Evolutionary conservation across 768 basidiomycete genomes (phyloP).

Genomic region (Scleroderma bovista): DNA sequence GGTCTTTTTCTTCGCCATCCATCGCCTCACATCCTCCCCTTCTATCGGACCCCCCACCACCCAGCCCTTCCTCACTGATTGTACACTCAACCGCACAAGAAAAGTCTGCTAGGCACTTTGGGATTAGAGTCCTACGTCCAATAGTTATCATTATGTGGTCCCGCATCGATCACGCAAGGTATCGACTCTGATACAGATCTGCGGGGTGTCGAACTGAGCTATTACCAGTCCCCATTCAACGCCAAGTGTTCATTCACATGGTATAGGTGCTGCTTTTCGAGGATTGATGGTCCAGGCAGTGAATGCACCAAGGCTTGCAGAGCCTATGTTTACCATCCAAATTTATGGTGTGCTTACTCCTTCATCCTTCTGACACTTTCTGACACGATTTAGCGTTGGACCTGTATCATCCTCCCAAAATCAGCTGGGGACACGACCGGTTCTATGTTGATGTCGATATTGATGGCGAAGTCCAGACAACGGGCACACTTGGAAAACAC

Average conservation of each 20-base stretch:
- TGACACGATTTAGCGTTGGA: neutral
- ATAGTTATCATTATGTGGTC: neutral
- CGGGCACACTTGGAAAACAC: neutral
- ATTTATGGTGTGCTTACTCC: neutral
- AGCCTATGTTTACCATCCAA: neutral
- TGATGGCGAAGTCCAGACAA: neutral
- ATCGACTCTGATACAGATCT: neutral
- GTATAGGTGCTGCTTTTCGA: neutral
- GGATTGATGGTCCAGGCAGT: neutral
- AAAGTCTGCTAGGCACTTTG: neutral
- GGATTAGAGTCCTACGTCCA: neutral
- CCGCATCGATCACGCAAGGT: neutral
- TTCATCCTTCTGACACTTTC: neutral
- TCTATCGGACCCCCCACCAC: neutral
- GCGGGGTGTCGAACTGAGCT: neutral
- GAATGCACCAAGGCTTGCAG: neutral
- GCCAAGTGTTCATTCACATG: neutral
- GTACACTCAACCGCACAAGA: neutral
- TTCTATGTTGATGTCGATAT: conserved; percentile 4
- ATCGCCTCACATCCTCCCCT: neutral
- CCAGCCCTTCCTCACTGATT: neutral
- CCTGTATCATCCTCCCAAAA: conserved; percentile 1
- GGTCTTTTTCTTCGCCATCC: neutral
- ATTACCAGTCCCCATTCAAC: neutral
- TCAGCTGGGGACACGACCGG: conserved; percentile 2